Conservation (phyloP, 2,329 filamentous ascomycete species). For the Calonectria multiphialidica region DNA sequence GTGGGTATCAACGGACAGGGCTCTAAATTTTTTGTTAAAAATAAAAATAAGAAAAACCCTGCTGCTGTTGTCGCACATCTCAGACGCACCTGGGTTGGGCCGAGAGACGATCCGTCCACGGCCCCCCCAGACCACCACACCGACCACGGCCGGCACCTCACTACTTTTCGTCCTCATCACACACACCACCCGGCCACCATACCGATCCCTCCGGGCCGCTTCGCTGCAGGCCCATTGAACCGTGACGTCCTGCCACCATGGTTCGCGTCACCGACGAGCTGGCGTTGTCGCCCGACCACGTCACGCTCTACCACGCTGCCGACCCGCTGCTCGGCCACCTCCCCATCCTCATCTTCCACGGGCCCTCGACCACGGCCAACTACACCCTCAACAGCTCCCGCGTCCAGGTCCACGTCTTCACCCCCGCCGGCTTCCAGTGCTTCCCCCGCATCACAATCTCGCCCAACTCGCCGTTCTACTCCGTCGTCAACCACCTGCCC, state of each 20-base stretch:
- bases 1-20: not conserved
- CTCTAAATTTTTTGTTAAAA: slow-evolving; percentile 1
- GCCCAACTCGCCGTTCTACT: slow-evolving; percentile 91
- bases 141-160: slow-evolving; percentile 7
- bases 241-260: slow-evolving; percentile 70
- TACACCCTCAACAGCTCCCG: slow-evolving; percentile 89
- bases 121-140: slow-evolving; percentile 13
- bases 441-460: slow-evolving; percentile 94
- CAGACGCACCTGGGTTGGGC: slow-evolving; percentile 15
- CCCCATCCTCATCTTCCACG: slow-evolving; percentile 91
- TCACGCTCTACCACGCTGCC: slow-evolving; percentile 89
- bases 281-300: slow-evolving; percentile 82
- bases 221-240: slow-evolving; percentile 36
- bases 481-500: slow-evolving; percentile 89
- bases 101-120: slow-evolving; percentile 15
- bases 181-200: slow-evolving; percentile 32
- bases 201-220: slow-evolving; percentile 26
- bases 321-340: slow-evolving; percentile 86
- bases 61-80: slow-evolving; percentile 12
- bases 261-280: slow-evolving; percentile 84
- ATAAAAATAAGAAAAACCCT: slow-evolving; percentile 10
- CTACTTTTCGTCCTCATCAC: not conserved
- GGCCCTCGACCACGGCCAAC: slow-evolving; percentile 89
- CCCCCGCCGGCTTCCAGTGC: slow-evolving; percentile 87
- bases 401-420: slow-evolving; percentile 94